A percentile compares a stretch with the other conserved stretches of the same genome.
Evolutionary conservation across 2,329 filamentous ascomycete genomes (phyloP).

Genomic region (Clonostachys chloroleuca): DNA sequence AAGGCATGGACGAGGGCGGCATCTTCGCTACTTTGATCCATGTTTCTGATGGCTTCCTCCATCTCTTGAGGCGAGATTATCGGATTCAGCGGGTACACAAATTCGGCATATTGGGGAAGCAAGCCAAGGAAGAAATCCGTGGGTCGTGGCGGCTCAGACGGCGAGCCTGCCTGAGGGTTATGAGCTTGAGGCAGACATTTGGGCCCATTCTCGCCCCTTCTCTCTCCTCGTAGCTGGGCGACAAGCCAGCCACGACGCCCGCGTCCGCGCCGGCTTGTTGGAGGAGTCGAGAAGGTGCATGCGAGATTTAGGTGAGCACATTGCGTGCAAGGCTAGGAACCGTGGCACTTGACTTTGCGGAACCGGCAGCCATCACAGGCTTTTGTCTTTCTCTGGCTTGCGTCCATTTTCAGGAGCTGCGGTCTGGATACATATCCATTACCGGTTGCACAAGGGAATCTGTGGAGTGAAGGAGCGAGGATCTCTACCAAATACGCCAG

Average conservation of each 20-base stretch:
- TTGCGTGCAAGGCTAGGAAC: constrained; percentile 24
- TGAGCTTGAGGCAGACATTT: neutral
- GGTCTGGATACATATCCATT: neutral
- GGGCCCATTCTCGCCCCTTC: neutral
- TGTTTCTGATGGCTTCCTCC: constrained; percentile 18
- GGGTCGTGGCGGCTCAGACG: constrained; percentile 8
- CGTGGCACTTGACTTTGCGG: constrained; percentile 30
- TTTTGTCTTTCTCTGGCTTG: constrained; percentile 10
- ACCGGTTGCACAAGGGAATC: no score
- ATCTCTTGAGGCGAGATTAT: constrained; percentile 23
- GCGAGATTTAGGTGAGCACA: constrained; percentile 25
- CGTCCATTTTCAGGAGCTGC: neutral
- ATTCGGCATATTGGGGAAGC: constrained; percentile 23
- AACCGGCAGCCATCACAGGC: constrained; percentile 31
- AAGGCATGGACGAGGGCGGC: constrained; percentile 27
- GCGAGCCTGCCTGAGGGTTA: neutral
- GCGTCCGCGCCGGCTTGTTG: constrained; percentile 23
- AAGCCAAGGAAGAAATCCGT: constrained; percentile 24
- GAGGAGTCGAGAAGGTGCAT: constrained; percentile 22
- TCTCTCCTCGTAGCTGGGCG: constrained; percentile 4
- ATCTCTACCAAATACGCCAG: no score
- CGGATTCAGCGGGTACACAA: constrained; percentile 30
- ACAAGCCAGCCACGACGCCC: constrained; percentile 9
- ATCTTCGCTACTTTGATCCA: constrained; percentile 24
- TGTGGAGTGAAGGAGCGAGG: no score